Conservation (phyloP, 2,329 filamentous ascomycete genomes). For the Verticillium zaregamsianum region DNA sequence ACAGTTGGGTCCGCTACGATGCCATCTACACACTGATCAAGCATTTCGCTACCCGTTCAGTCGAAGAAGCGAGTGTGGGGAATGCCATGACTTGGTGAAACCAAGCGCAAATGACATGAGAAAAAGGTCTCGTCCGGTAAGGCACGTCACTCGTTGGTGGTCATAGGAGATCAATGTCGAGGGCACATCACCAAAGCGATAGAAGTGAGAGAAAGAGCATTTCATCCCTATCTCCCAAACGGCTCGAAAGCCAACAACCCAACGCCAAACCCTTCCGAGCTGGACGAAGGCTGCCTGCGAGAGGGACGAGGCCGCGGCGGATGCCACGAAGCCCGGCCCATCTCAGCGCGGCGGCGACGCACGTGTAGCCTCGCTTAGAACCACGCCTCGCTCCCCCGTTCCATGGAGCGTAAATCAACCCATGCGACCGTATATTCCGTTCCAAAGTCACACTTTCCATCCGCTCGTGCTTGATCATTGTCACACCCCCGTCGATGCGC, state of each 20-base stretch:
- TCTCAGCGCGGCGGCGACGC: not conserved
- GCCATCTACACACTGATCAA: no score
- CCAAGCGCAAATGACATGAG: no score
- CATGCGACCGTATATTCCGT: not conserved
- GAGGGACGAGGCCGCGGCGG: not conserved
- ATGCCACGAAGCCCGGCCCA: not conserved
- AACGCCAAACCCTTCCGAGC: not conserved
- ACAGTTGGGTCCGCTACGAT: no score
- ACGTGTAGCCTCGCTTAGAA: not conserved
- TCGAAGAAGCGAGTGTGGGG: no score
- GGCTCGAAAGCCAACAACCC: not conserved
- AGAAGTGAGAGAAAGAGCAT: not conserved
- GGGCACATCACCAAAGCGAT: not conserved
- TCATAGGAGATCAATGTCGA: not conserved
- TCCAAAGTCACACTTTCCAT: not conserved
- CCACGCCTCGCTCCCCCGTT: not conserved
- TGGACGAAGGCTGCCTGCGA: not conserved
- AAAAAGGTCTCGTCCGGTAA: no score
- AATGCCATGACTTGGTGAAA: no score
- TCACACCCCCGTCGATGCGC: conserved; percentile 8
- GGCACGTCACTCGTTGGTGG: not conserved
- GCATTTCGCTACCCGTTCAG: no score
- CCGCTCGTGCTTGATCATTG: not conserved
- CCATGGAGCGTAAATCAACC: not conserved
- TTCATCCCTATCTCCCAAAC: not conserved